Evolutionary conservation across 2,329 filamentous ascomycete species (phyloP).

Genomic region (Tolypocladium tundrense): DNA sequence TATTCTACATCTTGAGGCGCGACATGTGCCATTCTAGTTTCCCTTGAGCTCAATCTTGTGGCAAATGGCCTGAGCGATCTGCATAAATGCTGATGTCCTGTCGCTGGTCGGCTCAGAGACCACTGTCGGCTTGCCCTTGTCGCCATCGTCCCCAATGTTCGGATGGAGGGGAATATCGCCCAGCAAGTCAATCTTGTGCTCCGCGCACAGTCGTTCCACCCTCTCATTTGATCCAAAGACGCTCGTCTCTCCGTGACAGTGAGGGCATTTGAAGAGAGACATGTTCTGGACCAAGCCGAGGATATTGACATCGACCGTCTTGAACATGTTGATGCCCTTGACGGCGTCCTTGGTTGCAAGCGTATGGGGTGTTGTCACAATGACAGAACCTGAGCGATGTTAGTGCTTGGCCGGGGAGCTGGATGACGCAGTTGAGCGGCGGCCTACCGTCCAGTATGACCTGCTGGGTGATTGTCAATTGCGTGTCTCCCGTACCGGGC

Average conservation of each 20-base stretch:
- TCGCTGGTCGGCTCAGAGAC: slow-evolving; percentile 73
- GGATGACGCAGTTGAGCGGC: neutral
- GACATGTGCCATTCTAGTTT: neutral
- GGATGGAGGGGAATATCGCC: slow-evolving; percentile 85
- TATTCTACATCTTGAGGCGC: neutral
- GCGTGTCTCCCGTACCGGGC: slow-evolving; percentile 89
- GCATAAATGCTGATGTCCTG: slow-evolving; percentile 60
- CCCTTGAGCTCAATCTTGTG: slow-evolving; percentile 28
- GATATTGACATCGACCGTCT: slow-evolving; percentile 69
- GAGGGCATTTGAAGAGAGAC: slow-evolving; percentile 72
- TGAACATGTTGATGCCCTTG: slow-evolving; percentile 88
- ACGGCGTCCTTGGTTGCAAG: slow-evolving; percentile 86
- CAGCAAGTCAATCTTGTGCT: slow-evolving; percentile 67
- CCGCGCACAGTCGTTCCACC: slow-evolving; percentile 57
- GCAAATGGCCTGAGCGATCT: slow-evolving; percentile 51
- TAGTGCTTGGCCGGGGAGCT: neutral
- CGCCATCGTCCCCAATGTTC: slow-evolving; percentile 77
- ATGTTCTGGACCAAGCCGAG: slow-evolving; percentile 90
- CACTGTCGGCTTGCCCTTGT: slow-evolving; percentile 80
- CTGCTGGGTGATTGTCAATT: slow-evolving; percentile 94
- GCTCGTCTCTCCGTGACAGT: slow-evolving; percentile 62
- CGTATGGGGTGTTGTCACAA: slow-evolving; percentile 90
- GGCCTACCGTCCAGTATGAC: slow-evolving; percentile 68
- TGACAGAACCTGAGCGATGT: slow-evolving; percentile 51
- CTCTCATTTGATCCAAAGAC: slow-evolving; percentile 62